phyloP scores from a whole-genome alignment of 371 early-diverging fungal genomes.

The Scutellospora calospora region DNA sequence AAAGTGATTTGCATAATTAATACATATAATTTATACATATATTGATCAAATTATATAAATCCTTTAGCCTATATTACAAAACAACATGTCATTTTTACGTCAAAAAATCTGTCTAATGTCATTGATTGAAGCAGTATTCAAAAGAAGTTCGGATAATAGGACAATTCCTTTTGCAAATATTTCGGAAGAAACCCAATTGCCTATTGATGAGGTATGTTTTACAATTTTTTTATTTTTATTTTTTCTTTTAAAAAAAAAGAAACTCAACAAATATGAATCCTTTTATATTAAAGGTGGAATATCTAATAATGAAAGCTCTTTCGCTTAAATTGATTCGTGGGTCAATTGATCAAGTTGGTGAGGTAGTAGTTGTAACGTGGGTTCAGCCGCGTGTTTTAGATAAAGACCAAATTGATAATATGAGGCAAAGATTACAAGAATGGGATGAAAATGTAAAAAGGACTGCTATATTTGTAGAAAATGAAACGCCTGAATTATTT shows the following conservation, averaged over 20 bases:
- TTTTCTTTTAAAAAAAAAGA: background rate
- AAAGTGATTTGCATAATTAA: background rate
- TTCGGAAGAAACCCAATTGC: conserved; percentile 87
- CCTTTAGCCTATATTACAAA: conserved; percentile 78
- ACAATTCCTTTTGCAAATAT: conserved; percentile 85
- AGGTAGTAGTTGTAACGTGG: conserved; percentile 89
- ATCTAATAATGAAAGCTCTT: conserved; percentile 96
- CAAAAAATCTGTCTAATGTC: conserved; percentile 98
- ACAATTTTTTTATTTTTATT: background rate
- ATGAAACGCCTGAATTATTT: conserved; percentile 58
- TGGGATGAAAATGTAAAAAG: conserved; percentile 67
- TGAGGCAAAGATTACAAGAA: conserved; percentile 66
- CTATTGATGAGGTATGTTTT: conserved; percentile 68
- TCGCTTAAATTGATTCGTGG: conserved; percentile 92
- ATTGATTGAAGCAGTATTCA: conserved; percentile 93
- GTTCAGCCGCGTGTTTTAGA: conserved; percentile 97
- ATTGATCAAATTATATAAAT: conserved; percentile 2
- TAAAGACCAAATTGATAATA: conserved; percentile 84
- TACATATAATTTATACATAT: conserved; percentile 17
- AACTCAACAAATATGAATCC: background rate
- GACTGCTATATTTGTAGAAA: conserved; percentile 66
- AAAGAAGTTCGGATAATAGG: conserved; percentile 83
- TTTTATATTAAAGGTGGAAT: conserved; percentile 78
- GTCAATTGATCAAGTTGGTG: conserved; percentile 94
- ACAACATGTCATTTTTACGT: conserved; percentile 76